Evolutionary conservation across 2,329 filamentous ascomycete species (phyloP).

Genomic region (Dactylellina drechsleri): DNA sequence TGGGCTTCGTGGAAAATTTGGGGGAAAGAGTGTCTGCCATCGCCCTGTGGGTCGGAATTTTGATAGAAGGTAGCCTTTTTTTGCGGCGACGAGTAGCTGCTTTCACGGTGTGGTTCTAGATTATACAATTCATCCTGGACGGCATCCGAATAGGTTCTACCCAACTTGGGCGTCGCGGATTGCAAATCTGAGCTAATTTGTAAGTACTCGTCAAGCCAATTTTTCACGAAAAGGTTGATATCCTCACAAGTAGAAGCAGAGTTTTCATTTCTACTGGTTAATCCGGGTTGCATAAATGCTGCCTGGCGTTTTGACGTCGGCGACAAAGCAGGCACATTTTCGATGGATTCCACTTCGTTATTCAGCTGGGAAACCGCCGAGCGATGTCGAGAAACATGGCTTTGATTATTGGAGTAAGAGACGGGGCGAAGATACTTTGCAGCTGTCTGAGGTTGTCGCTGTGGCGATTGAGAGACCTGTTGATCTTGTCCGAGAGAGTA

Average conservation of each 20-base stretch:
- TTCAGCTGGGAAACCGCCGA: conserved; percentile 35
- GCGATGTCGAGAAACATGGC: conserved; percentile 35
- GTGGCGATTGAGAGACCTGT: conserved; percentile 40
- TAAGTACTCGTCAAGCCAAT: conserved; percentile 75
- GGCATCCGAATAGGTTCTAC: conserved; percentile 85
- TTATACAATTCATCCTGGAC: conserved; percentile 87
- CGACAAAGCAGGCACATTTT: conserved; percentile 58
- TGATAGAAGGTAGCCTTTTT: conserved; percentile 77
- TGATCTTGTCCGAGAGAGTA: conserved; percentile 44
- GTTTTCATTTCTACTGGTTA: conserved; percentile 18
- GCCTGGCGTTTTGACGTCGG: conserved; percentile 55
- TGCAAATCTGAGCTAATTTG: conserved; percentile 70
- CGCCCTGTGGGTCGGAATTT: conserved; percentile 67
- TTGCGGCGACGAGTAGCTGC: conserved; percentile 70
- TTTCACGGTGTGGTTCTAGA: conserved; percentile 68
- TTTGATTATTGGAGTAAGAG: conserved; percentile 42
- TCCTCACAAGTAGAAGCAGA: conserved; percentile 58
- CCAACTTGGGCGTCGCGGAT: conserved; percentile 75
- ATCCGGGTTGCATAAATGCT: neutral
- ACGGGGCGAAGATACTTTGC: conserved; percentile 46
- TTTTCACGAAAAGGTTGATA: conserved; percentile 58
- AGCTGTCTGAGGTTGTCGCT: conserved; percentile 46
- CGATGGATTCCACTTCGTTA: conserved; percentile 53
- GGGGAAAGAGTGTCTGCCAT: conserved; percentile 65
- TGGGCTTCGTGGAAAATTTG: conserved; percentile 61